A percentile compares a stretch with the other conserved stretches of the same genome.
Conservation (phyloP, 2,329 filamentous ascomycete genomes). For the Nigrograna mackinnonii region DNA sequence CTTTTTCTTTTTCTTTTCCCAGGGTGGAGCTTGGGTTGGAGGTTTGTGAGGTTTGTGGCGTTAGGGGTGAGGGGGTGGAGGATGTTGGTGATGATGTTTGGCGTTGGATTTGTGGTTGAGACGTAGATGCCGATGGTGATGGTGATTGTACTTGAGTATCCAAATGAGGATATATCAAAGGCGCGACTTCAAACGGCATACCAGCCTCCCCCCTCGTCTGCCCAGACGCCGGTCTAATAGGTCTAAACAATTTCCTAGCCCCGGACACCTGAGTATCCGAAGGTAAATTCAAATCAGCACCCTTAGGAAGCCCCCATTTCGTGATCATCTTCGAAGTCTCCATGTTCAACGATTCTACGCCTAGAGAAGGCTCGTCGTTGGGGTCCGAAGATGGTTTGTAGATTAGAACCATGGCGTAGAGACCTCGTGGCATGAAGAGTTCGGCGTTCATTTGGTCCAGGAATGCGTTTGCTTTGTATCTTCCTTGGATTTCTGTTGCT, state of each 20-base stretch:
- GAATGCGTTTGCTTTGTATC: constrained; percentile 54
- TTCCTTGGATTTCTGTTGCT: constrained; percentile 44
- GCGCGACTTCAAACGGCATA: constrained; percentile 47
- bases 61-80: too few species aligned
- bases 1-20: too few species aligned
- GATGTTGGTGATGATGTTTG: too few species aligned
- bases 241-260: constrained; percentile 10
- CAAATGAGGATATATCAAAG: constrained; percentile 43
- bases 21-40: too few species aligned
- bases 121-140: too few species aligned
- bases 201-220: constrained; percentile 27
- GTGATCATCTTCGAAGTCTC: constrained; percentile 21
- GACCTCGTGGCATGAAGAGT: constrained; percentile 60
- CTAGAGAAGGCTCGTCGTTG: constrained; percentile 29
- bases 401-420: constrained; percentile 60
- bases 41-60: too few species aligned
- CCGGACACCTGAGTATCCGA: too few species aligned
- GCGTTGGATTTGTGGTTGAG: constrained; percentile 10
- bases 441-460: constrained; percentile 60
- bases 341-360: constrained; percentile 43
- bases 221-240: constrained; percentile 13
- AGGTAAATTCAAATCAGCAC: constrained; percentile 41
- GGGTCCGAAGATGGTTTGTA: constrained; percentile 53
- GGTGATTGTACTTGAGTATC: constrained; percentile 29
- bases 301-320: constrained; percentile 21